Evolutionary conservation across 176 grass and related monocot species (phyloP).

Genomic region (Cymbopogon citratus): DNA sequence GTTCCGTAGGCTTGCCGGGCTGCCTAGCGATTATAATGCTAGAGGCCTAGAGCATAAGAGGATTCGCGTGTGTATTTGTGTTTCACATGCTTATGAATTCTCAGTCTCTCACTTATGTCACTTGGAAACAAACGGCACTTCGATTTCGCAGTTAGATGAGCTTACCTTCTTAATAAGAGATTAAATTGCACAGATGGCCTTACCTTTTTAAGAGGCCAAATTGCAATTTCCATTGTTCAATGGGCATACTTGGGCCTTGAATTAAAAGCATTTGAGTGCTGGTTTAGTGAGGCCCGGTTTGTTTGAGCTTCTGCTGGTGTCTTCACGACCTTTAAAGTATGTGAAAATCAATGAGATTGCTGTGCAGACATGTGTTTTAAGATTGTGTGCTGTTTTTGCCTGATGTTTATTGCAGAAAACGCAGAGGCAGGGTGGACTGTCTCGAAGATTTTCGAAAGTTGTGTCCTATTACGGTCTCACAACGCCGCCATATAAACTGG

Average conservation of each 20-base stretch:
- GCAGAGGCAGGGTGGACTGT: constrained; percentile 3
- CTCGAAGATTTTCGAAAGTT: constrained; percentile 40
- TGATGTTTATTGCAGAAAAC: constrained; percentile 26
- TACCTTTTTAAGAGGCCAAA: neutral
- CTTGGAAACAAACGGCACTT: neutral
- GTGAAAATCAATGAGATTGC: no score
- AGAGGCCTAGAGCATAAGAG: neutral
- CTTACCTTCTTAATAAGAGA: neutral
- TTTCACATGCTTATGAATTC: neutral
- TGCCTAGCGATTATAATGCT: neutral
- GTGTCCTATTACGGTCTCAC: constrained; percentile 68
- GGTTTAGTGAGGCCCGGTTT: neutral
- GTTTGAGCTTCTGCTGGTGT: neutral
- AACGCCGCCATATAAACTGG: constrained; percentile 73
- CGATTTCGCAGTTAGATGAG: neutral
- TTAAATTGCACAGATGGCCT: neutral
- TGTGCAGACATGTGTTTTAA: neutral
- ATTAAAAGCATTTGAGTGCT: neutral
- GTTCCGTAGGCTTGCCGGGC: neutral
- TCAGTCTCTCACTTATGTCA: neutral
- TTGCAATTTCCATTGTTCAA: neutral
- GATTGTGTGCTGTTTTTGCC: neutral
- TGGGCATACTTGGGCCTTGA: neutral
- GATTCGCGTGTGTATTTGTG: neutral
- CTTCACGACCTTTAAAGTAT: neutral